Evolutionary conservation across 352 stramenopile genomes (phyloP).

Genomic region (Pythium graminicola): DNA sequence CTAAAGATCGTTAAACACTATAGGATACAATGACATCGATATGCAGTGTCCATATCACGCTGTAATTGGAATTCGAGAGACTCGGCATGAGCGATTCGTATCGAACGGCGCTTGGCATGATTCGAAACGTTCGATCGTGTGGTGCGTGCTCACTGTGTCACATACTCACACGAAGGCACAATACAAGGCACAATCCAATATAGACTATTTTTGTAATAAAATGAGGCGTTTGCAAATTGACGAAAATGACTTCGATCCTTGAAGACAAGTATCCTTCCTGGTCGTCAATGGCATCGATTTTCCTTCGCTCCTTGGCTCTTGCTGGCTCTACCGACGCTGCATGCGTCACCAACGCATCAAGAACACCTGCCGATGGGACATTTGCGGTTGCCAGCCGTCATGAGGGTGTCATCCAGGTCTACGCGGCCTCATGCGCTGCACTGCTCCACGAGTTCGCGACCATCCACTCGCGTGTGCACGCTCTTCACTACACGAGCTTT

Average conservation of each 20-base stretch:
- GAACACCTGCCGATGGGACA: conserved; percentile 55
- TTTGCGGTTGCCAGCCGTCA: conserved; percentile 60
- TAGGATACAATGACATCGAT: too few relatives aligned
- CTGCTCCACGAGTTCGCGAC: conserved; percentile 77
- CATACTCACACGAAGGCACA: conserved; percentile 7
- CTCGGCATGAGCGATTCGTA: too few relatives aligned
- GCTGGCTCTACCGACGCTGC: conserved; percentile 30
- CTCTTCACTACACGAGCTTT: conserved; percentile 81
- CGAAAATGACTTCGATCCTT: conserved; percentile 13
- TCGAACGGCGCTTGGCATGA: too few relatives aligned
- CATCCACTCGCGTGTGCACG: conserved; percentile 63
- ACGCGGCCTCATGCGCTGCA: conserved; percentile 63
- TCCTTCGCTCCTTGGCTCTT: conserved; percentile 57
- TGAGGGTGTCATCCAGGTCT: conserved; percentile 74
- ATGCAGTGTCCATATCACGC: too few relatives aligned
- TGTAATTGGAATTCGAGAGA: too few relatives aligned
- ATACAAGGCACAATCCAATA: not conserved
- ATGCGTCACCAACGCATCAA: conserved; percentile 52
- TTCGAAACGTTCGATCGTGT: conserved; percentile 10
- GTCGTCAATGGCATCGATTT: conserved; percentile 51
- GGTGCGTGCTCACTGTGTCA: conserved; percentile 3
- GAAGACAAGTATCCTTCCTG: not conserved
- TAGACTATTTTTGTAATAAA: not conserved
- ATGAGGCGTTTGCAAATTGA: not conserved
- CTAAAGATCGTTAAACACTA: too few relatives aligned